Conservation (phyloP, 2,329 filamentous ascomycete species). For the Sporothrix inflata region DNA sequence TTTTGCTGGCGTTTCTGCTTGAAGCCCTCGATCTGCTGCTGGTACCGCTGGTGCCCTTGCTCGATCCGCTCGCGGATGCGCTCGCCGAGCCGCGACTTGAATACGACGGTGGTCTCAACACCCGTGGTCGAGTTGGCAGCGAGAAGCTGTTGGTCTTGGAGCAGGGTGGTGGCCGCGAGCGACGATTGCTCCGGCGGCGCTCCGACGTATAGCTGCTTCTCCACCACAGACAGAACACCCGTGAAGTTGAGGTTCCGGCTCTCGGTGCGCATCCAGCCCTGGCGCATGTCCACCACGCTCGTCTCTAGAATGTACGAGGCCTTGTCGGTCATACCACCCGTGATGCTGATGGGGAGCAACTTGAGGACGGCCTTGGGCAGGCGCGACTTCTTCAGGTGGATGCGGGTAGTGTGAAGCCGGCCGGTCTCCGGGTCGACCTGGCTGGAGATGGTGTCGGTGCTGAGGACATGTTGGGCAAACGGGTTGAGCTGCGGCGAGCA, state of each 20-base stretch:
- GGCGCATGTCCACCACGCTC: conserved; percentile 75
- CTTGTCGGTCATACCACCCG: conserved; percentile 67
- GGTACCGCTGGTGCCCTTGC: conserved; percentile 42
- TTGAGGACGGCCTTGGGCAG: conserved; percentile 75
- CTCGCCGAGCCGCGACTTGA: conserved; percentile 73
- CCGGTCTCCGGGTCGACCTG: conserved; percentile 73
- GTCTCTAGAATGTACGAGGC: conserved; percentile 81
- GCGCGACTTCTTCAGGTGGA: conserved; percentile 81
- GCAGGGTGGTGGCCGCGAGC: not conserved
- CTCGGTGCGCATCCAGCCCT: conserved; percentile 83
- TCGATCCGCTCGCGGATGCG: conserved; percentile 61
- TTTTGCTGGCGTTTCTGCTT: conserved; percentile 33
- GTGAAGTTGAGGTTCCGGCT: conserved; percentile 82
- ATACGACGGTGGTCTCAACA: conserved; percentile 73
- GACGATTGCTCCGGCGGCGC: conserved; percentile 23
- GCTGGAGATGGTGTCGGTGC: conserved; percentile 79
- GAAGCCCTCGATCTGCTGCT: conserved; percentile 34
- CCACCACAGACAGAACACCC: conserved; percentile 76
- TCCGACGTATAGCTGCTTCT: conserved; percentile 71
- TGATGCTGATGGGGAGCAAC: conserved; percentile 70
- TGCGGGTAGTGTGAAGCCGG: conserved; percentile 74
- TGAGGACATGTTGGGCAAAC: conserved; percentile 79
- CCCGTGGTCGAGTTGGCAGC: conserved; percentile 55
- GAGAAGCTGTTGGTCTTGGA: conserved; percentile 34
- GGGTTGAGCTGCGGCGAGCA: conserved; percentile 72